These are phyloP conservation scores for Ceratobasidium sp. DNA, from an alignment of 1,284 basidiomycete genomes.

Conservation along the genomic window DNA sequence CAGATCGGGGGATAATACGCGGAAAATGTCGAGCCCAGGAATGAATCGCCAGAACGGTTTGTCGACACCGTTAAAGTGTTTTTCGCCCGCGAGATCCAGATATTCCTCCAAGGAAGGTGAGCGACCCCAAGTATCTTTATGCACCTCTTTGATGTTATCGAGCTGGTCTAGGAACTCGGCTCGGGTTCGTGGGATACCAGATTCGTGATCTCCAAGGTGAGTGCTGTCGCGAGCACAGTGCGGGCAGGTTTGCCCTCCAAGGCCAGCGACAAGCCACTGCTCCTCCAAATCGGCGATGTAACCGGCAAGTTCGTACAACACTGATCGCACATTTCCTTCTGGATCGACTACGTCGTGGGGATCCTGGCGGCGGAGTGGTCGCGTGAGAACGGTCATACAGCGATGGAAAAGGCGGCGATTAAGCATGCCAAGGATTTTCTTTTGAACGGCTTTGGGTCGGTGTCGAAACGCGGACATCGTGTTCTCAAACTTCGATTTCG, in stretches of 20 bases:
- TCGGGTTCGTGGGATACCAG: not conserved
- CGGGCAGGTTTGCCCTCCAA: conserved; percentile 6
- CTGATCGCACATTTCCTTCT: not conserved
- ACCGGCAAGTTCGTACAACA: not conserved
- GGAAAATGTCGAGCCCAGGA: conserved; percentile 29
- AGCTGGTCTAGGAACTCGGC: not conserved
- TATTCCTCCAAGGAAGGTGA: conserved; percentile 7
- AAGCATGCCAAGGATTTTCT: conserved; percentile 5
- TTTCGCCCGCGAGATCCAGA: not conserved
- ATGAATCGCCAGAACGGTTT: conserved; percentile 35
- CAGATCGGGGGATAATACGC: conserved; percentile 21
- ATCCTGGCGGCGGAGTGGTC: not conserved
- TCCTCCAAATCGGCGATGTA: conserved; percentile 17
- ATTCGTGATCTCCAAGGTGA: conserved; percentile 16
- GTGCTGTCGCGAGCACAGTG: not conserved
- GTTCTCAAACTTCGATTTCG: conserved; percentile 9
- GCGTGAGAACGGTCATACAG: conserved; percentile 25
- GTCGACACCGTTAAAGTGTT: conserved; percentile 38
- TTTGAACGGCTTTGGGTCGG: not conserved
- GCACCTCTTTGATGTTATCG: not conserved
- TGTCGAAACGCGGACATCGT: conserved; percentile 8
- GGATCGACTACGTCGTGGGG: conserved; percentile 38
- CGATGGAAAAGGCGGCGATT: conserved; percentile 19
- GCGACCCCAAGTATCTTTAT: not conserved
- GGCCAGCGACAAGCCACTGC: not conserved